Evolutionary conservation across 176 grass and related monocot species (phyloP).

Genomic region (Poa pratensis): DNA sequence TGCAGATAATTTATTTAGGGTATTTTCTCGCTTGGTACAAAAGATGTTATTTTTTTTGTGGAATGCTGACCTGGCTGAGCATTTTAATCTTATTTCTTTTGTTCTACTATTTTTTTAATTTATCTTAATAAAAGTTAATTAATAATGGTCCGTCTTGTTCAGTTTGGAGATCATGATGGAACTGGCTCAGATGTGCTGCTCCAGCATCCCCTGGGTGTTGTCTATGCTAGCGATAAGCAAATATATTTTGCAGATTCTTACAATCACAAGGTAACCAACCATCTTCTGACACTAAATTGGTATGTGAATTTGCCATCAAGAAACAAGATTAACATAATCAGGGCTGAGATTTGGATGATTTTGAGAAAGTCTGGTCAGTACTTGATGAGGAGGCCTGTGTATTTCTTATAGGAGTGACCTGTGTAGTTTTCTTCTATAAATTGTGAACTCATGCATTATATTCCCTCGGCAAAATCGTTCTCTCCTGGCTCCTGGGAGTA

Average conservation of each 20-base stretch:
- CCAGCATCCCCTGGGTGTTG: conserved; percentile 87
- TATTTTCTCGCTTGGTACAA: conserved; percentile 51
- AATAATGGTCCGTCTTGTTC: conserved; percentile 22
- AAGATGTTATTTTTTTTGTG: conserved; percentile 30
- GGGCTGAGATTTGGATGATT: conserved; percentile 3
- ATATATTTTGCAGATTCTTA: conserved; percentile 97
- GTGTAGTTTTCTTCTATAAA: conserved; percentile 20
- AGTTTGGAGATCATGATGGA: conserved; percentile 97
- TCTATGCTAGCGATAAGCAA: conserved; percentile 75
- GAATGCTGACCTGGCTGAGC: neutral
- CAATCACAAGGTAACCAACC: conserved; percentile 89
- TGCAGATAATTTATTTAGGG: conserved; percentile 97
- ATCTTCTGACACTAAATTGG: conserved; percentile 30
- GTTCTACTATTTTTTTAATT: neutral
- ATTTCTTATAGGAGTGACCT: neutral
- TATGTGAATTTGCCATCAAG: conserved; percentile 7
- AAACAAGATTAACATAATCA: conserved; percentile 18
- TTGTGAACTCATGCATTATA: conserved; percentile 6
- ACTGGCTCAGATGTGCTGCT: conserved; percentile 78
- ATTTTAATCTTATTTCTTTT: conserved; percentile 31
- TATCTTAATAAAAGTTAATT: conserved; percentile 26
- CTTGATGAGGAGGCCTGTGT: conserved; percentile 3
- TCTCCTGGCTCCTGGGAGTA: no score
- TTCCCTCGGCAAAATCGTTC: neutral
- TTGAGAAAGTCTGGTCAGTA: neutral